Evolutionary conservation across 2,329 filamentous ascomycete genomes (phyloP), one percentile per base, ranked within the genome.

Genomic region (Monosporascus sp.): DNA sequence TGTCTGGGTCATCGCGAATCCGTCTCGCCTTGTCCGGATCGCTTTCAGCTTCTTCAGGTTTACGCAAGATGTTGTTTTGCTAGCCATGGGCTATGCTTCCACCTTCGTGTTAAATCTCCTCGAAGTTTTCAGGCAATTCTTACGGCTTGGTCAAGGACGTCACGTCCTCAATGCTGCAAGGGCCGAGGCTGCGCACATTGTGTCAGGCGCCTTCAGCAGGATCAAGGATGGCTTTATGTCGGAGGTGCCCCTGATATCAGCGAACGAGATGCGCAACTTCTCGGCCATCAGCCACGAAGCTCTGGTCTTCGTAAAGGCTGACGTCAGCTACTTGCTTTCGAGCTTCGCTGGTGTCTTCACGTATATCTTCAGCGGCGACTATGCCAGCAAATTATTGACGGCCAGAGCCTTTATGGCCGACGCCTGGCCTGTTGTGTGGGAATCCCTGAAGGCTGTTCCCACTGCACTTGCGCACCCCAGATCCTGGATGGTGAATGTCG

Each of bases 1-100:
- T 5, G 78, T 97, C 44, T 86, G 93, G 67, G 76, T 92, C 49
- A 68, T 93, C 24, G 90, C 89, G 14, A 90, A 91, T 60, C 93
- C 93, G 2, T 74, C 90, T 67, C 80, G 90, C 15, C 85, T 93
- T 4, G 74, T 96, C 22, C 83, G 84, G 48, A 77, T 91, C 41
- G 67, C 91, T 9, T 89, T 92, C 44, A 82, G 84, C 51, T 68
- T 86, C 41, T 88, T 88, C n/a, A 91, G 91, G 63, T 77, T 96
- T 45, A 70, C 91, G 31, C 87, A 96, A 57, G 93, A 97, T 65
- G 72, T 83, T 5, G 78, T 80, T 3, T 78, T 94, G n/a, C 80
- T 89, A 39, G 64, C 83, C 35, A 73, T 83, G 20, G 88, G 87
- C 2, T 74, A 79, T 4, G 67, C 74, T 1, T 81, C 73, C 2